A percentile compares a stretch with the other conserved stretches of the same genome.
These are phyloP conservation scores for Aegilops longissima DNA, from an alignment of 176 grass and related monocot genomes.

Conservation along the genomic window DNA sequence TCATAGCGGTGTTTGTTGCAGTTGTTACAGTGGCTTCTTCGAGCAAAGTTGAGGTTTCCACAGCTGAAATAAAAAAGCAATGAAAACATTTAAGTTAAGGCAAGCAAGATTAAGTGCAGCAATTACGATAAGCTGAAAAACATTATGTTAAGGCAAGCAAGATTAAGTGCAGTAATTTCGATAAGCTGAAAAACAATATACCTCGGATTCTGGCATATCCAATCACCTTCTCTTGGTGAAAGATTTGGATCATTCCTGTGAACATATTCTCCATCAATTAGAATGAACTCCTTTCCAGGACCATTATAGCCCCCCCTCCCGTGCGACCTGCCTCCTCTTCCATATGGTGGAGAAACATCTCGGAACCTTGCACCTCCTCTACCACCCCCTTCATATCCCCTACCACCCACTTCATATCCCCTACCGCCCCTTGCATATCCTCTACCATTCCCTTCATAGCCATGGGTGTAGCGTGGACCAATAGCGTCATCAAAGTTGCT, in stretches of 20 bases:
- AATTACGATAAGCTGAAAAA: slow-evolving; percentile 3
- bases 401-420: slow-evolving; percentile 55
- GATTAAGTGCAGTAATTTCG: not conserved
- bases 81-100: slow-evolving; percentile 8
- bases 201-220: slow-evolving; percentile 88
- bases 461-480: slow-evolving; percentile 46
- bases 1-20: slow-evolving; percentile 72
- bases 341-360: slow-evolving; percentile 54
- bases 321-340: slow-evolving; percentile 59
- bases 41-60: slow-evolving; percentile 98
- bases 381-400: not conserved
- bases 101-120: not conserved
- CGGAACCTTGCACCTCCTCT: slow-evolving; percentile 71
- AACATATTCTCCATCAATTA: slow-evolving; percentile 70
- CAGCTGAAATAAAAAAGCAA: slow-evolving; percentile 56
- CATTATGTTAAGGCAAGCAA: slow-evolving; percentile 12
- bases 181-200: slow-evolving; percentile 34
- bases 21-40: slow-evolving; percentile 86
- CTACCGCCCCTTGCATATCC: slow-evolving; percentile 65
- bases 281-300: slow-evolving; percentile 49
- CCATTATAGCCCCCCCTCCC: slow-evolving; percentile 58
- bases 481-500: slow-evolving; percentile 46
- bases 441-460: slow-evolving; percentile 68
- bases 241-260: slow-evolving; percentile 97
- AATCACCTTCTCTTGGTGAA: slow-evolving; percentile 94